These are phyloP conservation scores for Passalora sequoiae DNA, from an alignment of 2,329 filamentous ascomycete genomes.

Conservation along the genomic window DNA sequence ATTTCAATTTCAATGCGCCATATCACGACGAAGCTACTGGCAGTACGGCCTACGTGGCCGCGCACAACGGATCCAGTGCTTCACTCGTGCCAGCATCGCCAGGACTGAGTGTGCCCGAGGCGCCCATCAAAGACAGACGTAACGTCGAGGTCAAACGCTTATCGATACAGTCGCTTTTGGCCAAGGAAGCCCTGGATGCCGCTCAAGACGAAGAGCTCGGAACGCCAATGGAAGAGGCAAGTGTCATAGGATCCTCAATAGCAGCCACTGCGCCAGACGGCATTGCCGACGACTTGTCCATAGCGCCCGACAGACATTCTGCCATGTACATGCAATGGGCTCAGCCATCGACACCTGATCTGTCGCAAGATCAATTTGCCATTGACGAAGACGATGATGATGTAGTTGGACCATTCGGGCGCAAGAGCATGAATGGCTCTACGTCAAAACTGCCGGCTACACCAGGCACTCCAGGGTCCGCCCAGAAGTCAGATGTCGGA, in stretches of 20 bases:
- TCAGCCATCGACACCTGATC: not conserved
- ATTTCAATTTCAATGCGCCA: not conserved
- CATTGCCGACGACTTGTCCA: conserved; percentile 16
- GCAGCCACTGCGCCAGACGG: conserved; percentile 22
- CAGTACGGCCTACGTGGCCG: not conserved
- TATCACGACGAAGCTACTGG: not conserved
- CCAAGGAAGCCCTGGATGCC: conserved; percentile 27
- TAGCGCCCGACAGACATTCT: conserved; percentile 13
- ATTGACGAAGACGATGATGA: conserved; percentile 21
- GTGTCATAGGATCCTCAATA: conserved; percentile 21
- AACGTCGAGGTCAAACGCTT: conserved; percentile 11
- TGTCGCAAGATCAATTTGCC: conserved; percentile 6
- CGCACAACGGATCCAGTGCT: not conserved
- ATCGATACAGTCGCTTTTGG: conserved; percentile 13
- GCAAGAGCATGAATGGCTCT: conserved; percentile 2
- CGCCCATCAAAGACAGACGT: conserved; percentile 6
- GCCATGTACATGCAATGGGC: conserved; percentile 13
- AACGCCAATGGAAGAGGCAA: conserved; percentile 11
- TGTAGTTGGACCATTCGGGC: conserved; percentile 10
- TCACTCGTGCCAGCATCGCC: conserved; percentile 6
- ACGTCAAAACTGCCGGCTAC: conserved; percentile 5
- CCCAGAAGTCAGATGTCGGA: not conserved
- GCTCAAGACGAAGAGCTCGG: conserved; percentile 33
- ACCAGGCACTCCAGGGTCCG: not conserved
- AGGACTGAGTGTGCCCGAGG: conserved; percentile 9